Percentiles rank a stretch among this genome's conserved stretches.
Evolutionary conservation across 257 asterid genomes (phyloP).

Genomic region (Forsythia suspensa): DNA sequence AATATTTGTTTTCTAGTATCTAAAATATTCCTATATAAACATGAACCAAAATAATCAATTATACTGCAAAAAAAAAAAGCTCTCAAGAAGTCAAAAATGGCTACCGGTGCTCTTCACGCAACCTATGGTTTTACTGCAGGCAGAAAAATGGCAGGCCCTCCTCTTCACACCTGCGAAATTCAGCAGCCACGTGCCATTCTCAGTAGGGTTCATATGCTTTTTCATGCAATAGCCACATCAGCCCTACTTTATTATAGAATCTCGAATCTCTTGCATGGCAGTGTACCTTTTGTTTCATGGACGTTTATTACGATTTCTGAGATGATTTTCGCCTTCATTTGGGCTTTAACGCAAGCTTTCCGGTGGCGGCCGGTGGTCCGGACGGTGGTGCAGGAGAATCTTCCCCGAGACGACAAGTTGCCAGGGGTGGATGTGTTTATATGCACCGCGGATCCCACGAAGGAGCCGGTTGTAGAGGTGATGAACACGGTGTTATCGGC

Average conservation of each 20-base stretch:
- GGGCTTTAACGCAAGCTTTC: slow-evolving; percentile 63
- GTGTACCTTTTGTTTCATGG: slow-evolving; percentile 54
- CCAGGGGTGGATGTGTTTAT: slow-evolving; percentile 68
- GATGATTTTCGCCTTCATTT: slow-evolving; percentile 54
- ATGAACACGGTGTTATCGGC: slow-evolving; percentile 86
- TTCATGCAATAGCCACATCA: slow-evolving; percentile 50
- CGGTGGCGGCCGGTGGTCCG: slow-evolving; percentile 81
- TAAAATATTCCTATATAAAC: slow-evolving; percentile 25
- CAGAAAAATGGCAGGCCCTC: not conserved
- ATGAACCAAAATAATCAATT: not conserved
- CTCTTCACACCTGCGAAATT: slow-evolving; percentile 61
- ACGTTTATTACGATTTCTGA: slow-evolving; percentile 51
- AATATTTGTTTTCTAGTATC: slow-evolving; percentile 27
- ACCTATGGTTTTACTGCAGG: slow-evolving; percentile 1
- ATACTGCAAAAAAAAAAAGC: not conserved
- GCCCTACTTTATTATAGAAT: slow-evolving; percentile 62
- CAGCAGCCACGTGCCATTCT: slow-evolving; percentile 59
- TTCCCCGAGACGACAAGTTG: slow-evolving; percentile 43
- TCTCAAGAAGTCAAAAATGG: not conserved
- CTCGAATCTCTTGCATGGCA: slow-evolving; percentile 38
- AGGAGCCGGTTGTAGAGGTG: slow-evolving; percentile 80
- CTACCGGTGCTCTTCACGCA: not conserved
- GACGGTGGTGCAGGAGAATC: slow-evolving; percentile 51
- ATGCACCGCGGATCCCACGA: slow-evolving; percentile 71
- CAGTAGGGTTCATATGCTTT: slow-evolving; percentile 56